phyloP scores from a whole-genome alignment of 2,329 filamentous ascomycete species.

The Didymella segeticola region DNA sequence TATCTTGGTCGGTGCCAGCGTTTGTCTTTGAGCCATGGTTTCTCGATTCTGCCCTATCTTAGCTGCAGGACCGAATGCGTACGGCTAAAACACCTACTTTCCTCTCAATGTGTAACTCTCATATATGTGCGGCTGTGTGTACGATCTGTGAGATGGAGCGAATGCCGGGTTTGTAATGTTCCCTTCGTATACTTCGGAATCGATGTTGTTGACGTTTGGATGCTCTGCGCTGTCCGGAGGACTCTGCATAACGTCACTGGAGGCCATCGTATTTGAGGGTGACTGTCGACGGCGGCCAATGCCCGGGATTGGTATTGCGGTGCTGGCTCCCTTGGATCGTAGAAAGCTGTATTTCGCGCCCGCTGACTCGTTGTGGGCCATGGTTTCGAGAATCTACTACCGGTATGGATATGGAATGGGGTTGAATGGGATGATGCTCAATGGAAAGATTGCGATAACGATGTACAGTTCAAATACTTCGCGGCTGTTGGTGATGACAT shows the following conservation, averaged over 20 bases:
- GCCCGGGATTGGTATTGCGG: not conserved
- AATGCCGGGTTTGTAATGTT: not conserved
- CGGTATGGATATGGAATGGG: not conserved
- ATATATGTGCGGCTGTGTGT: not conserved
- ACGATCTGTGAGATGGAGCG: not conserved
- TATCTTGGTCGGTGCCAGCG: not conserved
- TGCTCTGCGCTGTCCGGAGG: not conserved
- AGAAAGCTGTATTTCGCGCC: not conserved
- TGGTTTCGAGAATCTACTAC: no score
- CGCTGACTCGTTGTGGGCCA: no score
- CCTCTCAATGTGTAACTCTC: not conserved
- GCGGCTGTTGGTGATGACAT: not conserved
- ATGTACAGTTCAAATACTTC: no score
- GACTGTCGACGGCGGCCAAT: not conserved
- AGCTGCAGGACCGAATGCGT: not conserved
- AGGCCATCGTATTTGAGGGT: not conserved
- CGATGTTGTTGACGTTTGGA: not conserved
- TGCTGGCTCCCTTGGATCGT: not conserved
- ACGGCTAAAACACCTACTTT: not conserved
- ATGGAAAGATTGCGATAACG: no score
- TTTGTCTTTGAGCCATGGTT: not conserved
- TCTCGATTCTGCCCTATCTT: not conserved
- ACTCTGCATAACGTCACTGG: not conserved
- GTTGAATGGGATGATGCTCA: not conserved
- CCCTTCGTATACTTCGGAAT: not conserved